Base-by-base conservation (phyloP, 2,329 filamentous ascomycete genomes). In the Arachnomyces sp. region DNA sequence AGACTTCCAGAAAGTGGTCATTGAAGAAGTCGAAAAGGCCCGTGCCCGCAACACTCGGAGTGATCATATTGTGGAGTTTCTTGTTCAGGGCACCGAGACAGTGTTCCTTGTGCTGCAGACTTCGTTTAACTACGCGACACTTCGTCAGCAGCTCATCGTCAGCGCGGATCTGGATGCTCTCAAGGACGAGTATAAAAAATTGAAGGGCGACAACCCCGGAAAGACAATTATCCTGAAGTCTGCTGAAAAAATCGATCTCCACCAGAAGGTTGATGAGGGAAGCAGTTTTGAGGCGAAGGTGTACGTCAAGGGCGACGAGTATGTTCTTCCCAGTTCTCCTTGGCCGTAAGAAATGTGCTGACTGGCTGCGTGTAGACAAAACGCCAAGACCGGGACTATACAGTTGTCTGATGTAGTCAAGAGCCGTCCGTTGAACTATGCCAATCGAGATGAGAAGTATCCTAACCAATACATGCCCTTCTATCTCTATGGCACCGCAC, bases 391-490 rank as follows among this genome's bases (percentile, higher is more conserved):
- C 5, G 20, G 20, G 9, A 25, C 20, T 25, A 46, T 68, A 4
- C 43, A 50, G 0, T 55, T 52, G 2, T 43, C 36, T 12, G 20
- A 31, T 5, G 39, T 47, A 2, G 33, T 52, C 12, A 49, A 56
- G 34, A 49, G 47, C 34, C 60, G 63, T 3, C 59, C 64, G 0
- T 51, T 68, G 0, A 64, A 61, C 45, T 59, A 58, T 2, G 51
- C 50, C 3, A 53, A 55, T 30, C 63, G 60, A 1, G 57, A 62
- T 4, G 36, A 43, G 1, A 38, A 51, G 0, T 70, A 68, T 14
- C 68, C 67, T 0, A 9, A 40, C 0, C 46, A 50, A 0, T 59
- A 53, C 45, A 66, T 65, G 60, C 66, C 66, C 0, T 70, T 70
- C 39, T 70, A 68, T 25, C 54, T 70, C n/a, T 70, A 70, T 42